Evolutionary conservation across 2,329 filamentous ascomycete genomes (phyloP), one percentile per base, ranked within the genome.

Genomic region (Diaporthe sp.): DNA sequence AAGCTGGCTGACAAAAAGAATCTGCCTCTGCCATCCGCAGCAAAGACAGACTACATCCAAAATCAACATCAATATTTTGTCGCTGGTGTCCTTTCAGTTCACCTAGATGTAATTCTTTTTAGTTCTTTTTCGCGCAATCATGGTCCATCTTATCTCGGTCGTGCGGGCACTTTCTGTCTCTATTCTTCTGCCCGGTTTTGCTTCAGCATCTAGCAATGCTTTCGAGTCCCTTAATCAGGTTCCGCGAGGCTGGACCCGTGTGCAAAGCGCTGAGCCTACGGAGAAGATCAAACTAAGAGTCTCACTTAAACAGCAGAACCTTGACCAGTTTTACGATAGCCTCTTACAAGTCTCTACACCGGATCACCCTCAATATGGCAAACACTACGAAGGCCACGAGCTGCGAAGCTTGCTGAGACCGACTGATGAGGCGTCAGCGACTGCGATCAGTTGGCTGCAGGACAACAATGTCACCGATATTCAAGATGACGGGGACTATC

Each of bases 301-400:
- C 46, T 74, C 72, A 5, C 44, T 74, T 10, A 74, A 70, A 58
- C 72, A 74, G 61, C 72, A 74, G 22, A 74, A 74, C 62, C 72
- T 70, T 13, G 72, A 74, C 53, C 31, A 69, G 9, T 74, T 74
- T 12, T 74, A 74, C 1, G 72, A 74, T 0, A 69, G 31, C 39
- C 31, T 74, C 1, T 51, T 69, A 19, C 72, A 70, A 28, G 62
- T 74, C 0, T 74, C 72, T 8, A 70, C 62, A 1, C 72, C 72
- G 13, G 53, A 37, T 3, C 72, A 74, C 25, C 62, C 72, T 19
- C 65, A 39, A n/a, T 74, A 74, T 15, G 72, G 72, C 39, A 28
- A 62, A 15, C 62, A 74, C 31, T 74, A 74, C 28, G 53, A 59
- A 49, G 72, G 72, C 19, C 72, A 69, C 72, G 72, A 74, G 72